Evolutionary conservation across 2,329 filamentous ascomycete genomes (phyloP), one percentile per base, ranked within the genome.

Genomic region (Sporothrix mexicana): DNA sequence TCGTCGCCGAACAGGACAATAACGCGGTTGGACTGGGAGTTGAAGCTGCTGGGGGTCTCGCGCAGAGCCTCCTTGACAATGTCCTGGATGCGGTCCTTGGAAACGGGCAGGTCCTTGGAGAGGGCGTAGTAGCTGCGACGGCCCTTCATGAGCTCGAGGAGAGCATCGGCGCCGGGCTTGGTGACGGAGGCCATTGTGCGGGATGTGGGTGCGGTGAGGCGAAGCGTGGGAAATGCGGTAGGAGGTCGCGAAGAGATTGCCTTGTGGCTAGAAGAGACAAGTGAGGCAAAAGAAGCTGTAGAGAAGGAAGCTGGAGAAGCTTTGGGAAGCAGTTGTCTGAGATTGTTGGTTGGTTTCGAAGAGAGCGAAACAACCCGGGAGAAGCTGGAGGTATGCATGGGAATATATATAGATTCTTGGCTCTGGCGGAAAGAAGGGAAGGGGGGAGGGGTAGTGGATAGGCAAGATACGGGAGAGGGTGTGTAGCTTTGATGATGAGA

Each of bases 11-110:
- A 87, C 71, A 98, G 88, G 69, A 97, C 88, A 66, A 97, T 88
- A 73, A 92, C 84, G 74, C 95, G 91, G 77, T 93, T 92, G 77
- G 90, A 90, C 85, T 97, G 95, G 57, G 90, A 92, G 89, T 98
- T 97, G 91, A 97, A 98, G 76, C 91, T 90, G 70, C 89, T 92
- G 57, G 95, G 95, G 1, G 91, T 86, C 81, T 94, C 86, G 74
- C 89, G 84, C 77, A 96, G 85, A 71, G 89, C 85, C 77, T 88
- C 81, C 80, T 86, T 83, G 80, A 90, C 87, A 79, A 95, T 88
- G 78, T 92, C 88, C 78, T 88, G 83, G 81, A 95, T 85, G 78
- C 87, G 85, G 72, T 83, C 81, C 77, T 86, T 85, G 77, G 85
- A 80, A 80, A 91, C 84, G 79, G 89, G 79, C 36, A 91, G 85